Evolutionary conservation across 345 rosid genomes (phyloP), one percentile per base, ranked within the genome.

Genomic region (Alliaria petiolata): DNA sequence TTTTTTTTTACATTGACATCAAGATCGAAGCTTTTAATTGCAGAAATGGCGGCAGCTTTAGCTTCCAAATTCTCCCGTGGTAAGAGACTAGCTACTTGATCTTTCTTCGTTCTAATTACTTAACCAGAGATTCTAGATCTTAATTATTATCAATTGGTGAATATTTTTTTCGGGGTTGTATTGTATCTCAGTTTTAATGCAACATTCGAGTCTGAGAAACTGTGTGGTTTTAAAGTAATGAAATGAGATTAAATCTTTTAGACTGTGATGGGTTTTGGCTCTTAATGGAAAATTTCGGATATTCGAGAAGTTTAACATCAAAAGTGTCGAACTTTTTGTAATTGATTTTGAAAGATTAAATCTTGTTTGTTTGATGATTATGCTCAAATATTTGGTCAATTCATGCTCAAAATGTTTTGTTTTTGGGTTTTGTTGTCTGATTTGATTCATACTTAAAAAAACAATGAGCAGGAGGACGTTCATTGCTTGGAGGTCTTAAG

Each of bases 401-500:
- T 38, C 12, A 26, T 51, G 55, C 31, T 45, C 19, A 30, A 62
- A 26, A 5, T 30, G 13, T 1, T 5, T 60, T 14, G 5, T 31
- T 12, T 12, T 1, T 25, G n/a, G n/a, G 17, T 8, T 14, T 12
- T 56, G 42, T 39, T 50, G 14, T 57, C 16, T 66, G 53, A 30
- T 66, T 13, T 52, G 50, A 0, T 61, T 17, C 3, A 5, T 60
- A 6, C 25, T n/a, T n/a, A 34, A 47, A 34, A 17, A n/a, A n/a
- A 2, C 0, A 5, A 52, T 62, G 70, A 45, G 16, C 64, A 81
- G 86, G 63, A 55, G 78, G 83, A 46, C 71, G 81, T 55, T 81
- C 85, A 31, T 60, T 85, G 71, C 60, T 85, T 62, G 81, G 84
- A 25, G 78, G 87, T 76, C 85, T 81, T 58, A 75, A 60, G 65